phyloP scores from a whole-genome alignment of 2,329 filamentous ascomycete species.

The Aureobasidium vineae region DNA sequence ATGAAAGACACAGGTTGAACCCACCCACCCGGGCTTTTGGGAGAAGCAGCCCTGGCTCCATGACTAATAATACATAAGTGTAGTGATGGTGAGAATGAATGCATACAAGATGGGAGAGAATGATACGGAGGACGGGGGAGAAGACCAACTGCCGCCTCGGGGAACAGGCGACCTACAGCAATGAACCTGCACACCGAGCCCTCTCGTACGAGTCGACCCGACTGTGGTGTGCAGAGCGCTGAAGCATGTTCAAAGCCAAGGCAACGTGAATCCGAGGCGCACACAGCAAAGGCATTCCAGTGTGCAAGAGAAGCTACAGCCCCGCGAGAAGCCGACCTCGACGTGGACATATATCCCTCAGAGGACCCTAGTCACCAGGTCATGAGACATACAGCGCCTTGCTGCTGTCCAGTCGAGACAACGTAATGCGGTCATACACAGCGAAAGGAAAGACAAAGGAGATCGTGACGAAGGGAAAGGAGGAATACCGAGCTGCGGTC shows the following conservation, averaged over 20 bases:
- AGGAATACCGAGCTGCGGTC: background rate
- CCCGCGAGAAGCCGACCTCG: background rate
- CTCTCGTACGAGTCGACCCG: background rate
- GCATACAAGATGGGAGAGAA: slow-evolving; percentile 3
- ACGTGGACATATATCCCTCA: background rate
- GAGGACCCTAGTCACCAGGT: background rate
- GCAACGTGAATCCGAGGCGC: background rate
- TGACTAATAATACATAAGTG: background rate
- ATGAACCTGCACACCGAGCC: slow-evolving; percentile 4
- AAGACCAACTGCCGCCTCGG: background rate
- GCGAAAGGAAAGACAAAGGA: slow-evolving; percentile 9
- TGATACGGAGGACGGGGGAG: background rate
- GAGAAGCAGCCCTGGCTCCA: slow-evolving; percentile 9
- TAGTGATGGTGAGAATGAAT: background rate
- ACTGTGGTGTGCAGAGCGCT: slow-evolving; percentile 12
- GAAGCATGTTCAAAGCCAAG: background rate
- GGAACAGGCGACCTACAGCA: background rate
- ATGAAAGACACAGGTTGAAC: background rate
- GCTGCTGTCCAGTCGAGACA: background rate
- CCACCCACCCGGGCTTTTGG: slow-evolving; percentile 9
- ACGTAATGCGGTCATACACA: slow-evolving; percentile 1
- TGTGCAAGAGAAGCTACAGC: background rate
- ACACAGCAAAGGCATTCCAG: background rate
- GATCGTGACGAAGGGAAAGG: background rate
- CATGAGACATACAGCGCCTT: background rate